Evolutionary conservation across 1,139 yeast species (phyloP), one percentile per base, ranked within the genome.

Genomic region (Magnusiomyces suaveolens): DNA sequence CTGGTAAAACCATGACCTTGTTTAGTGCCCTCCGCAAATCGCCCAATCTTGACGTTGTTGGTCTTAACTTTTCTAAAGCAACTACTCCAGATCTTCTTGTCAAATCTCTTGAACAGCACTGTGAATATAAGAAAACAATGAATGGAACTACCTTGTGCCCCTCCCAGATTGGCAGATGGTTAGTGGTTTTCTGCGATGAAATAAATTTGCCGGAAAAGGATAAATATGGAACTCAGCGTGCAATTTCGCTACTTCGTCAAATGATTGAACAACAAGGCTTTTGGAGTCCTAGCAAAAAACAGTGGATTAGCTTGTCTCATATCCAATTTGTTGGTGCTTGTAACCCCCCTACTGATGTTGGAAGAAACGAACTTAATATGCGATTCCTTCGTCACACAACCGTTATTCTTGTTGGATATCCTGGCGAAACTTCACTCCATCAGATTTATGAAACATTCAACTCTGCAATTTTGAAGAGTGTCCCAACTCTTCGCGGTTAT

Each of bases 1-100:
- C 96, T 0, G 98, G 98, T 59, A 92, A 92, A 66, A 90, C 97
- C 0, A 90, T 90, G 97, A 83, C 92, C 0, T 70, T 92, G 32
- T 76, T 87, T 60, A 82, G 84, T 54, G 83, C 89, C 0, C 68
- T 92, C 48, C 73, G 87, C 51, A 76, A 75, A 54, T 75, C 84
- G 0, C 77, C 82, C 0, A 73, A 76, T 29, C 72, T 82, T 57
- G 87, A 83, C 43, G 73, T 87, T 3, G 75, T 83, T 1, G 80
- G 88, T 1, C 69, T 92, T 60, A 90, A 89, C 64, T 89, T 90
- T 64, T 87, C 96, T 1, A 87, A 87, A 59, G 92, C 87, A 33
- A 84, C 96, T 0, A 73, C 84, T 0, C 86, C 94, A 0, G 71
- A 70, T 1, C 72, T 84, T 8, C 71, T 92, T 2, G 64, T 88